phyloP scores from a whole-genome alignment of 148 eudicot species.

The Rhododendron ferrugineum region DNA sequence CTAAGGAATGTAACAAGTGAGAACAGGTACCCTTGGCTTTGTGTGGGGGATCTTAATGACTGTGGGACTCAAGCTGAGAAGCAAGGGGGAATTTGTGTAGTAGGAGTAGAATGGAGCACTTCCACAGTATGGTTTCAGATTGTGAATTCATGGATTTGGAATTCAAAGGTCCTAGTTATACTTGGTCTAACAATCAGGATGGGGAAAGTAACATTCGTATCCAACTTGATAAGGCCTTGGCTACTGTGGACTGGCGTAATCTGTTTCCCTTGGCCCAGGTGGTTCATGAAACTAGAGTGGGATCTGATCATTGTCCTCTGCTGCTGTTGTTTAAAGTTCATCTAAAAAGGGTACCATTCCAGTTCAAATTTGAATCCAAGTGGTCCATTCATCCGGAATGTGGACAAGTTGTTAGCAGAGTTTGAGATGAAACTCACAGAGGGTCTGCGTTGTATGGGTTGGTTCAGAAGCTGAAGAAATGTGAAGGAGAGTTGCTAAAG shows the following conservation, averaged over 20 bases:
- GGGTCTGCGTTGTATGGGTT: neutral
- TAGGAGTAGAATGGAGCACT: neutral
- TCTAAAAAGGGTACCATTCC: neutral
- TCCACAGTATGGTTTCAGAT: neutral
- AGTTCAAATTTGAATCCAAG: neutral
- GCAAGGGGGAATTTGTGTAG: neutral
- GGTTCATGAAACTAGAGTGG: neutral
- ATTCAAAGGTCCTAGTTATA: neutral
- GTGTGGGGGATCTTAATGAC: neutral
- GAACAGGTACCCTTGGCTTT: too few relatives aligned
- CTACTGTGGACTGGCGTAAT: neutral
- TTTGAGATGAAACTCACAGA: accelerated
- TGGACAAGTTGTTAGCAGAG: too few relatives aligned
- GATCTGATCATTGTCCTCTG: neutral
- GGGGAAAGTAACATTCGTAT: neutral
- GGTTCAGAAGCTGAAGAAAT: neutral
- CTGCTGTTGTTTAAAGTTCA: too few relatives aligned
- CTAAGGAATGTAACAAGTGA: too few relatives aligned
- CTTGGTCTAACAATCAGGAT: neutral
- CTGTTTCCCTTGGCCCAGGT: neutral
- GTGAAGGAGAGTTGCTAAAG: neutral
- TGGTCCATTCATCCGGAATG: neutral
- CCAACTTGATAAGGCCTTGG: neutral
- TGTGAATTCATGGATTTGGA: neutral
- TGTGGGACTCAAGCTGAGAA: neutral